Evolutionary conservation across 805 yeast species (phyloP).

Genomic region (Kazachstania bromeliacearum): DNA sequence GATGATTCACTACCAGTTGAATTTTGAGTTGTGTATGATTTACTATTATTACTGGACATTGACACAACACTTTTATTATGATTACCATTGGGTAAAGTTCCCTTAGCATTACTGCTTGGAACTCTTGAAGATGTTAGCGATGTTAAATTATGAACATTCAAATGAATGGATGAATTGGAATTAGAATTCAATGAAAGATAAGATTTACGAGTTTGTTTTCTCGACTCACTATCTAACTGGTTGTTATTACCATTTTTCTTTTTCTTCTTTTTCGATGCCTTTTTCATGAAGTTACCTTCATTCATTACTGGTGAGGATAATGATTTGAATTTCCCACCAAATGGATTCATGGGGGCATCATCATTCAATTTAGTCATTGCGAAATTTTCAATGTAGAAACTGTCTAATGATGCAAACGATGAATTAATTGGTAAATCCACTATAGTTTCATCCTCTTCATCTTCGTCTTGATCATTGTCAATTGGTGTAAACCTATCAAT

Average conservation of each 20-base stretch:
- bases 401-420: constrained; percentile 63
- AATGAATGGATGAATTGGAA: neutral
- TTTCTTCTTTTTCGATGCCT: neutral
- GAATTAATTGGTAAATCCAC: constrained; percentile 62
- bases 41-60: constrained; percentile 1
- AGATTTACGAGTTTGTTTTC: neutral
- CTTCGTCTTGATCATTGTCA: neutral
- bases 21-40: neutral
- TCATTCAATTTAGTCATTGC: constrained; percentile 21
- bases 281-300: neutral
- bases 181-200: neutral
- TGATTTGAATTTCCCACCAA: constrained; percentile 2
- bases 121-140: constrained; percentile 2
- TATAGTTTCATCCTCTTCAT: constrained; percentile 30
- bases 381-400: constrained; percentile 51
- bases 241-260: neutral
- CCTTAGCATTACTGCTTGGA: neutral
- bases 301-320: constrained; percentile 1
- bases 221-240: neutral
- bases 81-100: neutral
- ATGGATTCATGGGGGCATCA: neutral
- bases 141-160: constrained; percentile 1
- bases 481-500: too few species aligned
- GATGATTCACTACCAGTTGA: neutral
- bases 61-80: constrained; percentile 1